Base-by-base conservation (phyloP, 208 protist genomes). In the Trypanosoma platydactyli region DNA sequence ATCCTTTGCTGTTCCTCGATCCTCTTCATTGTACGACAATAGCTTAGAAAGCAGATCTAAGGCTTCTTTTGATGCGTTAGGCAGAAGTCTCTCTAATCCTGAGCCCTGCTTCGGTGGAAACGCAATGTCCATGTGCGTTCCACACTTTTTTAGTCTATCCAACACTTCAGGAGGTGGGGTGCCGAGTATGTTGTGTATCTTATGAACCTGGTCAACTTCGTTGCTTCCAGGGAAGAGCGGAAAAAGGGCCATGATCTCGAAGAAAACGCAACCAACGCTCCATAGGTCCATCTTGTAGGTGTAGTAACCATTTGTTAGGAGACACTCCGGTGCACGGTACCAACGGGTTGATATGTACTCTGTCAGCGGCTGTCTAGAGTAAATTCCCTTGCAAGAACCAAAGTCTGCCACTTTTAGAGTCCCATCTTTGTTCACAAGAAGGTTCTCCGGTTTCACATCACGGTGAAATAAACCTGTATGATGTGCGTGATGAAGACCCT, bases 361-460 rank as follows among this genome's bases (percentile, higher is more conserved):
- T 1, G 94, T 97, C 40, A 97, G 73, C 27, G 86, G 82, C 57
- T 81, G 77, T 61, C 91, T 91, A 24, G 79, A 81, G 64, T 94
- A 86, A 22, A 88, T 72, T 45, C 86, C 91, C 50, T 86, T 83
- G 68, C 88, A 94, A 1, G 93, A 92, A 13, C 95, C 95, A 79
- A 98, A 98, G 76, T 97, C 95, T 3, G 91, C 83, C 20, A 98
- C 85, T 59, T 95, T 97, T 30, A 94, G 49, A n/a, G 77, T 74
- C 0, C 81, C 78, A 30, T 92, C 88, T 6, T 55, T 55, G 64
- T 98, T 98, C 18, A 99, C 44, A 12, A 99, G 83, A 12, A 99
- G 58, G 70, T 99, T 99, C 55, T 92, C 87, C n/a, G 98, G 98
- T 71, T 99, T 99, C 64, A 99, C 80, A 59, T 99, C 97, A 57